Conservation (phyloP, 331 rosid species). For the Stylosanthes scabra region DNA sequence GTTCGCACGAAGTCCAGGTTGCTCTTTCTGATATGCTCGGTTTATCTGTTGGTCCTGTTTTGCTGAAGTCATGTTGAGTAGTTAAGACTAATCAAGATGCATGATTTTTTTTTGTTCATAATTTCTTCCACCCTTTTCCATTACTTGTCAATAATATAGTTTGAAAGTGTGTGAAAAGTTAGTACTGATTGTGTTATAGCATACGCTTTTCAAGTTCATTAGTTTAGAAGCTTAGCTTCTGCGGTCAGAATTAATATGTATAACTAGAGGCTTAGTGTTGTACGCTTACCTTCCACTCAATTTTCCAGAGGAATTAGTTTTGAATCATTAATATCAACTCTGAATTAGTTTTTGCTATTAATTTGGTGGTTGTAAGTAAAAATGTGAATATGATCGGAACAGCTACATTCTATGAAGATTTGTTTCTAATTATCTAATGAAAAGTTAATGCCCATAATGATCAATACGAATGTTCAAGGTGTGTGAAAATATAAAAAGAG, state of each 20-base stretch:
- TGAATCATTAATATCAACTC: slow-evolving; percentile 15
- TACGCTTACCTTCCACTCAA: slow-evolving; percentile 36
- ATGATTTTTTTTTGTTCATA: slow-evolving; percentile 64
- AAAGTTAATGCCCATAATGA: neutral
- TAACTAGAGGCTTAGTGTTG: slow-evolving; percentile 53
- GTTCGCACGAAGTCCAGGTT: slow-evolving; percentile 84
- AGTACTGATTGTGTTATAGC: slow-evolving; percentile 47
- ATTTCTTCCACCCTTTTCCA: slow-evolving; percentile 27
- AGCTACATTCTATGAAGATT: neutral
- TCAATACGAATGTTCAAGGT: neutral
- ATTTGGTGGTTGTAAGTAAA: slow-evolving; percentile 16
- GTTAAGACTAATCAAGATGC: slow-evolving; percentile 54
- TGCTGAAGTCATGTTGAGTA: slow-evolving; percentile 78
- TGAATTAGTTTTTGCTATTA: slow-evolving; percentile 16
- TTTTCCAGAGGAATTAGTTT: slow-evolving; percentile 27
- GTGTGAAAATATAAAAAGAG: neutral
- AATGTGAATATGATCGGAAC: neutral
- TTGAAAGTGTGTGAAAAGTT: slow-evolving; percentile 57
- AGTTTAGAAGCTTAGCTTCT: slow-evolving; percentile 49
- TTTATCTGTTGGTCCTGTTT: slow-evolving; percentile 85
- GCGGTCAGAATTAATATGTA: slow-evolving; percentile 39
- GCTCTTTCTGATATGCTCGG: slow-evolving; percentile 94
- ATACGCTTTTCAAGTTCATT: slow-evolving; percentile 47
- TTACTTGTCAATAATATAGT: slow-evolving; percentile 61
- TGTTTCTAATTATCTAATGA: neutral